Evolutionary conservation across 345 rosid species (phyloP), one percentile per base, ranked within the genome.

Genomic region (Cardiospermum halicacabum): DNA sequence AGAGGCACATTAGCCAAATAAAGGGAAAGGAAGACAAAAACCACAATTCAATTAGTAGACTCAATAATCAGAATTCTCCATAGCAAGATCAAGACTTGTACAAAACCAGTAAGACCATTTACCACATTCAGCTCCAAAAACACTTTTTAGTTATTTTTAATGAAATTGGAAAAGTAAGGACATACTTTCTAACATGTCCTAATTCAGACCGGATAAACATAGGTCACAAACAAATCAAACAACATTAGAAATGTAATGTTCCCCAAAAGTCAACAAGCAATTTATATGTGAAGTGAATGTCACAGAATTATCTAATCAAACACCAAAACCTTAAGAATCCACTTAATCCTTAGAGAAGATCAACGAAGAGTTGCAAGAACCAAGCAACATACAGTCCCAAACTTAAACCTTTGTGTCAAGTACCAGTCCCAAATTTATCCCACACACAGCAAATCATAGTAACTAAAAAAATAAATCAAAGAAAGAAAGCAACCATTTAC

Each of bases 151-250:
- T n/a, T n/a, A n/a, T n/a, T n/a, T n/a, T n/a, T n/a, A n/a, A n/a
- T n/a, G n/a, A n/a, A n/a, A n/a, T n/a, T n/a, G n/a, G n/a, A n/a
- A n/a, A n/a, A n/a, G 49, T 39, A 40, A 26, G 53, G 15, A 53
- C 21, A 19, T 19, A 42, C 13, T 34, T 21, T n/a, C n/a, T 7
- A 66, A 45, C 13, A 56, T 30, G 18, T 4, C 47, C 25, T 43
- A 66, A 47, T 30, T 66, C 16, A 56, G 53, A 25, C 25, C 4
- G 1, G 48, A 4, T 30, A 12, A 42, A 45, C 21, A 45, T n/a
- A 7, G 9, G 37, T 25, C 55, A 30, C 62, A 66, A 66, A 16
- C 63, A 56, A 54, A 51, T 24, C 18, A 34, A 34, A 34, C 30
- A 40, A 40, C 13, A 3, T 11, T 43, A 65, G 25, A 31, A 26